Evolutionary conservation across 768 basidiomycete species (phyloP), one percentile per base, ranked within the genome.

Genomic region (Russula compacta): DNA sequence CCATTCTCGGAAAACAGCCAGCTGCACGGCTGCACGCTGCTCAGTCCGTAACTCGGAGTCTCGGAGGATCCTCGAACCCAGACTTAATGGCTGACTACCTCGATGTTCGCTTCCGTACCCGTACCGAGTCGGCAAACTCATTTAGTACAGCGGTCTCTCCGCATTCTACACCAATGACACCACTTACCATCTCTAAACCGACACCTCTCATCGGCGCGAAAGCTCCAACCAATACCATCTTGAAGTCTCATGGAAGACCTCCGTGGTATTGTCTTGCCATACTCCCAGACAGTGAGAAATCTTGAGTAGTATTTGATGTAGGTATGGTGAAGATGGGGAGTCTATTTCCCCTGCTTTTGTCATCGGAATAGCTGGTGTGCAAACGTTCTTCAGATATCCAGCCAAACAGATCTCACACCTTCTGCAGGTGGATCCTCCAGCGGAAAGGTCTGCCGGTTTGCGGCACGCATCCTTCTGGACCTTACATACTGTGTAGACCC

Each of bases 211-310:
- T 60, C 35, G 43, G 14, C 32, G 52, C 60, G 8, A 65, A 73
- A 59, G 64, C 71, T 5, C 85, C 75, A 67, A 82, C 91, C 75
- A 93, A 92, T 68, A 88, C 83, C 2, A 76, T 93, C 29, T 74
- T 93, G 39, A 87, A 85, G 51, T 89, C 88, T 38, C 91, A 93
- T 73, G 91, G 91, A 52, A 80, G 91, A 50, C 88, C 88, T 51
- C 89, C 91, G 67, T 92, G 90, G 90, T 91, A 72, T 58, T 47
- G 10, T 14, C 29, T 38, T 64, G 15, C n/a, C 6, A 40, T 44
- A 55, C 44, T 32, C 40, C 17, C 65, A 58, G 21, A 55, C 35
- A 19, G 43, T 42, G 15, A 65, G 39, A 63, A 49, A 51, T 65
- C 35, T 60, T 50, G 29, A 66, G 35, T 48, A 56, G 24, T 48